phyloP scores from a whole-genome alignment of 148 eudicot genomes.

The Cornus suecica region DNA sequence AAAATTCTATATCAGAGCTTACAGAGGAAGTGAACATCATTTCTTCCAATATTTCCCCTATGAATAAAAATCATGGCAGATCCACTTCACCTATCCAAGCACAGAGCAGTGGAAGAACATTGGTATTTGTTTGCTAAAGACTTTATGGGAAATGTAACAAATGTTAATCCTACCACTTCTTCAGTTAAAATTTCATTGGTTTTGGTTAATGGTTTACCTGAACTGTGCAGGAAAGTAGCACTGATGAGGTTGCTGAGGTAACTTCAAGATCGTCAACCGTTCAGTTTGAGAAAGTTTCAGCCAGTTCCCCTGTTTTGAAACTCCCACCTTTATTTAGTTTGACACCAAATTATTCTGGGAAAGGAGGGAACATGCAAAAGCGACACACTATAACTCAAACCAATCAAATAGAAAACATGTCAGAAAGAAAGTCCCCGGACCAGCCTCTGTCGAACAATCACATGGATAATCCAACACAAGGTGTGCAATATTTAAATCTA shows the following conservation, averaged over 20 bases:
- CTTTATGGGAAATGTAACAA: background rate
- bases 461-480: slow-evolving; percentile 48
- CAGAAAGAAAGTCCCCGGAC: slow-evolving; percentile 54
- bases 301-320: slow-evolving; percentile 73
- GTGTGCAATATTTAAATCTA: slow-evolving; percentile 29
- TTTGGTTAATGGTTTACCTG: slow-evolving; percentile 11
- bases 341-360: slow-evolving; percentile 74
- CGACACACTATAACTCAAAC: slow-evolving; percentile 42
- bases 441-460: slow-evolving; percentile 41
- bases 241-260: slow-evolving; percentile 62
- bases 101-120: slow-evolving; percentile 62
- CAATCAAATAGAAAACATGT: slow-evolving; percentile 40
- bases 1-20: slow-evolving; percentile 77
- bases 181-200: slow-evolving; percentile 1
- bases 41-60: slow-evolving; percentile 57
- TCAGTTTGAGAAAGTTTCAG: slow-evolving; percentile 75
- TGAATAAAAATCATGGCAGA: slow-evolving; percentile 42
- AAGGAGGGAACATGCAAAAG: slow-evolving; percentile 65
- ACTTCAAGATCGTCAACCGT: slow-evolving; percentile 62
- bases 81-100: slow-evolving; percentile 65
- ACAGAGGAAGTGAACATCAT: slow-evolving; percentile 73
- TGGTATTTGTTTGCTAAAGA: slow-evolving; percentile 37
- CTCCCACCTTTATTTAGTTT: slow-evolving; percentile 88
- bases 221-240: slow-evolving; percentile 56
- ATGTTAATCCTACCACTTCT: background rate